A percentile compares a stretch with the other conserved stretches of the same genome.
Evolutionary conservation across 257 asterid species (phyloP).

Genomic region (Gardenia jasminoides): DNA sequence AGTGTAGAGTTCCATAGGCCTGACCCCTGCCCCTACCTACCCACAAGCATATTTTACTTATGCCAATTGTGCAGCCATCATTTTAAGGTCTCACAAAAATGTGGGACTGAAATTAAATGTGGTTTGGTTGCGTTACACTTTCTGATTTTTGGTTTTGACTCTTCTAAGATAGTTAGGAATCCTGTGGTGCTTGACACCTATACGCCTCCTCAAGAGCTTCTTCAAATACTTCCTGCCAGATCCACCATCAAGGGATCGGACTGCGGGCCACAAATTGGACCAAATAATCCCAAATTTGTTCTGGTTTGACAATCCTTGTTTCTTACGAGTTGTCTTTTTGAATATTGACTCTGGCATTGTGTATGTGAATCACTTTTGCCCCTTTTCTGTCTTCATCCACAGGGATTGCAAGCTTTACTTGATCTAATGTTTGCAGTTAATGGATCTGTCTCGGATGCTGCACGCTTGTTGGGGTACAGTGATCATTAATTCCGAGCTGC

Average conservation of each 20-base stretch:
- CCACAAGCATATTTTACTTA: not conserved
- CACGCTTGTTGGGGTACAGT: conserved; percentile 77
- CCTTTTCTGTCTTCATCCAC: conserved; percentile 19
- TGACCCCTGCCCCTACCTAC: no score
- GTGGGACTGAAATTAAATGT: not conserved
- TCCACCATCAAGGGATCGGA: conserved; percentile 66
- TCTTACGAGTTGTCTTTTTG: conserved; percentile 3
- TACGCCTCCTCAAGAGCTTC: conserved; percentile 79
- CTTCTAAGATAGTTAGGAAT: conserved; percentile 64
- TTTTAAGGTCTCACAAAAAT: not conserved
- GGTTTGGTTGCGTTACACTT: no score
- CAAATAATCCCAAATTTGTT: conserved; percentile 76
- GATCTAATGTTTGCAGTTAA: conserved; percentile 78
- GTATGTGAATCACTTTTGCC: not conserved
- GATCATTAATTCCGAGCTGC: conserved; percentile 1
- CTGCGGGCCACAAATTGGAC: conserved; percentile 81
- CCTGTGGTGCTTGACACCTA: conserved; percentile 71
- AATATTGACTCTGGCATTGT: not conserved
- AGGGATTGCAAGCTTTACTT: conserved; percentile 97
- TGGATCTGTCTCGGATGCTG: conserved; percentile 89
- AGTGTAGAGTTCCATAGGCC: no score
- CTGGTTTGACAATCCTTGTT: conserved; percentile 43
- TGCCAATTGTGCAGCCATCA: not conserved
- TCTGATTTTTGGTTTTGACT: not conserved
- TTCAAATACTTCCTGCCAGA: conserved; percentile 84